phyloP scores from a whole-genome alignment of 1,139 yeast genomes.

The Nadsonia commutata region DNA sequence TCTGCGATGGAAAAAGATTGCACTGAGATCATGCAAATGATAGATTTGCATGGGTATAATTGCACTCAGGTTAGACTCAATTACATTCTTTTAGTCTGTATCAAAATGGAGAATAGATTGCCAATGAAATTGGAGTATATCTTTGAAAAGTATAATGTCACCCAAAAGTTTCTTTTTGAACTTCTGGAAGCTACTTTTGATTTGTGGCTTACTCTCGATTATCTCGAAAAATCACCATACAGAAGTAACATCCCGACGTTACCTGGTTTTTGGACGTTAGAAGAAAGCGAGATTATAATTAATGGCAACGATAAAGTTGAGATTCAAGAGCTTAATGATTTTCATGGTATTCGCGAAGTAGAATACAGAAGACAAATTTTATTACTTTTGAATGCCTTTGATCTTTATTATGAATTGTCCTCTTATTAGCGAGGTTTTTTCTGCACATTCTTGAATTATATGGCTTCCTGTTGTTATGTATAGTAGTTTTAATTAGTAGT shows the following conservation, averaged over 20 bases:
- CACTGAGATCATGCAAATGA: neutral
- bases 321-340: neutral
- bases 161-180: neutral
- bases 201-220: neutral
- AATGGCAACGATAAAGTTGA: neutral
- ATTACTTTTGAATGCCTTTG: neutral
- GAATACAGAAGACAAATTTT: neutral
- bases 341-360: neutral
- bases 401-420: too few species aligned
- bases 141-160: neutral
- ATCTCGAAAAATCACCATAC: neutral
- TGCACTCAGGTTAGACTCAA: neutral
- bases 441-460: too few species aligned
- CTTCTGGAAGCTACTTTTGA: neutral
- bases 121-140: neutral
- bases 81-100: neutral
- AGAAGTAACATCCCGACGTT: neutral
- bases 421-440: too few species aligned
- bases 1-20: neutral
- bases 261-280: neutral
- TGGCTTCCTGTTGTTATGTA: too few species aligned
- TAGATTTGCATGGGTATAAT: neutral
- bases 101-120: neutral
- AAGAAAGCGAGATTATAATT: neutral
- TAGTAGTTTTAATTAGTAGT: too few species aligned